Evolutionary conservation across 768 basidiomycete genomes (phyloP).

Genomic region (Neoboletus subvelutipes): DNA sequence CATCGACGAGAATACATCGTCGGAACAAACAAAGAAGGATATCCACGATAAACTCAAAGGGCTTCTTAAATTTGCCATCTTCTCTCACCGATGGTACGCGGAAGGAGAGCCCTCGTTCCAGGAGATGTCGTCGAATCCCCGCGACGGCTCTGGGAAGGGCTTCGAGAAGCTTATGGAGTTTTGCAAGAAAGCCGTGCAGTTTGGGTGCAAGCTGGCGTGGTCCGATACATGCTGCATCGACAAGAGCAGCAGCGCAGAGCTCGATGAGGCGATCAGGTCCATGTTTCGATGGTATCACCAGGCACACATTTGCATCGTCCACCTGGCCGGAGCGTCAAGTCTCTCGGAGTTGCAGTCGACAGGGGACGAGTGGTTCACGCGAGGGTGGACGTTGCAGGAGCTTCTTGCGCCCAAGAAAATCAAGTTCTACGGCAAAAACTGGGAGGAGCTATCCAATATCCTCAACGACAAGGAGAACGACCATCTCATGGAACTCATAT

Average conservation of each 20-base stretch:
- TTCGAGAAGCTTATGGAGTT: slow-evolving; percentile 14
- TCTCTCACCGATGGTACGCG: slow-evolving; percentile 16
- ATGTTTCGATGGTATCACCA: slow-evolving; percentile 20
- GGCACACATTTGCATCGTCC: slow-evolving; percentile 14
- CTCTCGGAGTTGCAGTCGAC: not conserved
- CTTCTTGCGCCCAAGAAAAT: slow-evolving; percentile 12
- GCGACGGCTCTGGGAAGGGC: slow-evolving; percentile 2
- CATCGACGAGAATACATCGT: not conserved
- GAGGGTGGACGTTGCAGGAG: slow-evolving; percentile 16
- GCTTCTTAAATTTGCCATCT: slow-evolving; percentile 13
- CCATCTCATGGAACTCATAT: slow-evolving; percentile 2
- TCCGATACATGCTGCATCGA: slow-evolving; percentile 18
- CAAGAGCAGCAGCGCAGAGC: slow-evolving; percentile 16
- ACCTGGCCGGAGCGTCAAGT: slow-evolving; percentile 7
- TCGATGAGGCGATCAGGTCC: slow-evolving; percentile 18
- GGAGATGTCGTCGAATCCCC: not conserved
- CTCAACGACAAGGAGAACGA: slow-evolving; percentile 8
- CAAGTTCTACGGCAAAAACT: slow-evolving; percentile 11
- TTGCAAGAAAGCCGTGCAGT: slow-evolving; percentile 6
- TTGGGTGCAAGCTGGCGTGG: slow-evolving; percentile 17
- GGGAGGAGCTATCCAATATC: slow-evolving; percentile 4
- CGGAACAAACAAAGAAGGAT: not conserved
- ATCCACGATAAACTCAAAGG: slow-evolving; percentile 2
- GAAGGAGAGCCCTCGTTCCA: slow-evolving; percentile 10
- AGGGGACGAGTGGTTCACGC: slow-evolving; percentile 13